A percentile compares a stretch with the other conserved stretches of the same genome.
Evolutionary conservation across 306 rosid genomes (phyloP).

Genomic region (Mucuna pruriens): DNA sequence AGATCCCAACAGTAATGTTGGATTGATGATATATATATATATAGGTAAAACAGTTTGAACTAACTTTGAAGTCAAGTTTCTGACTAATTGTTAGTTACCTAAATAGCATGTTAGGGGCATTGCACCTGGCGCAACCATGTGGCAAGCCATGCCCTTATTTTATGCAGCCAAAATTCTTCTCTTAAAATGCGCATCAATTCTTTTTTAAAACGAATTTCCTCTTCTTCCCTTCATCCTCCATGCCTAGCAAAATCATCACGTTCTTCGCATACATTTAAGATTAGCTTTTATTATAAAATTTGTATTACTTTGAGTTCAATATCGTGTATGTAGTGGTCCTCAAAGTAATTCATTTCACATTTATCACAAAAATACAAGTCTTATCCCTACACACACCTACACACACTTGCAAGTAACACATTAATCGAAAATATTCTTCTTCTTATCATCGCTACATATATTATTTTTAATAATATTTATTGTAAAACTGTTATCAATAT

Average conservation of each 20-base stretch:
- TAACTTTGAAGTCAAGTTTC: slow-evolving; percentile 36
- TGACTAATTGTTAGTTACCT: slow-evolving; percentile 27
- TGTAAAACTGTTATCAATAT: too few relatives aligned
- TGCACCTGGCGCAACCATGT: slow-evolving; percentile 64
- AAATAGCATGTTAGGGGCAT: slow-evolving; percentile 45
- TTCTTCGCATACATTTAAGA: slow-evolving; percentile 37
- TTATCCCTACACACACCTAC: not conserved
- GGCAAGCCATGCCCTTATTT: slow-evolving; percentile 39
- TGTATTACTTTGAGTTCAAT: slow-evolving; percentile 3
- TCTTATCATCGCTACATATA: too few relatives aligned
- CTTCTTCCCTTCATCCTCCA: slow-evolving; percentile 48
- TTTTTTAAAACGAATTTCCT: not conserved
- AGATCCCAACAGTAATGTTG: slow-evolving; percentile 39
- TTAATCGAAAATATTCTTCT: not conserved
- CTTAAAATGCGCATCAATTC: not conserved
- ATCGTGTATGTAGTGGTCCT: slow-evolving; percentile 13
- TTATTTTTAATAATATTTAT: too few relatives aligned
- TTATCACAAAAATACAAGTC: not conserved
- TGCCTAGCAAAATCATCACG: slow-evolving; percentile 50
- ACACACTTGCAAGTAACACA: not conserved
- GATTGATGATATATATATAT: slow-evolving; percentile 45
- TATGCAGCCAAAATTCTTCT: not conserved
- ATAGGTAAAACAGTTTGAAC: slow-evolving; percentile 44
- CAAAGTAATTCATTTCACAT: not conserved
- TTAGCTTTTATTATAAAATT: slow-evolving; percentile 11